A percentile compares a stretch with the other conserved stretches of the same genome.
These are phyloP conservation scores for Boechera retrofracta DNA, from an alignment of 345 rosid species.

Conservation along the genomic window DNA sequence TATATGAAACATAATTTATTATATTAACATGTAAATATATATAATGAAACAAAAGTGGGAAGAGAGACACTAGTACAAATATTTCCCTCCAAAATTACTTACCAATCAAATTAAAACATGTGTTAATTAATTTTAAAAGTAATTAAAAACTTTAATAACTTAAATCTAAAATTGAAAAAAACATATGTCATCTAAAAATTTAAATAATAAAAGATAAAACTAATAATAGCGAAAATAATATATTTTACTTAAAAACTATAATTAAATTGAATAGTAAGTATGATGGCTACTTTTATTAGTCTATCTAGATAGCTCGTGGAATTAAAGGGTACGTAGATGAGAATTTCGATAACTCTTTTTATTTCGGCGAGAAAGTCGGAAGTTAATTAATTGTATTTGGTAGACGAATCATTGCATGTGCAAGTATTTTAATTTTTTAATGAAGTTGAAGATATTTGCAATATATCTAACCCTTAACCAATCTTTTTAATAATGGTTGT, in stretches of 20 bases:
- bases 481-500: not conserved
- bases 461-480: constrained; percentile 11
- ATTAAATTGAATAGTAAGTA: not conserved
- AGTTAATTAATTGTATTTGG: constrained; percentile 27
- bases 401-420: constrained; percentile 38
- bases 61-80: too few species aligned
- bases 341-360: constrained; percentile 27
- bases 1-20: not conserved
- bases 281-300: constrained; percentile 19
- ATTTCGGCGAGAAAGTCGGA: constrained; percentile 3
- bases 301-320: constrained; percentile 11
- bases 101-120: too few species aligned
- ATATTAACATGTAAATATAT: too few species aligned
- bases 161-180: too few species aligned
- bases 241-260: too few species aligned
- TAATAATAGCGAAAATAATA: too few species aligned
- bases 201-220: too few species aligned
- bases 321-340: constrained; percentile 16
- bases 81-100: too few species aligned
- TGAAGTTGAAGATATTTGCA: not conserved
- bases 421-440: not conserved
- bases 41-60: too few species aligned
- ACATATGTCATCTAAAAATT: too few species aligned
- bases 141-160: too few species aligned
- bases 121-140: too few species aligned